Conservation (phyloP, 768 basidiomycete species). For the Mycena kentingensis region DNA sequence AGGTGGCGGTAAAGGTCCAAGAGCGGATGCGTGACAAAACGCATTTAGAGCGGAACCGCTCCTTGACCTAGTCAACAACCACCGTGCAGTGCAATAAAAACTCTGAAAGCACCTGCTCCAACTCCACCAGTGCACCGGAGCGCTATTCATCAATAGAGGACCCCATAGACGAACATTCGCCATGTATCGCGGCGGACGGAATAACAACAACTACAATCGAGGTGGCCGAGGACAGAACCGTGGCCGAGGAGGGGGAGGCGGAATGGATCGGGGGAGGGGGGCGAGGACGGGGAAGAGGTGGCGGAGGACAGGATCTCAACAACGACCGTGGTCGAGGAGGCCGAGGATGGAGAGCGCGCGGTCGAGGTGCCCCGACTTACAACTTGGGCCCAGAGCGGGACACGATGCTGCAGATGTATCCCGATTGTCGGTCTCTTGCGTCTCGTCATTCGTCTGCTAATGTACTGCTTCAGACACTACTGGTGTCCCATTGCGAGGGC, state of each 20-base stretch:
- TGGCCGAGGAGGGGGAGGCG: slow-evolving; percentile 19
- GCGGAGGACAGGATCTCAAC: too few species aligned
- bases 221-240: slow-evolving; percentile 19
- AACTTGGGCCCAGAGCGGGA: slow-evolving; percentile 24
- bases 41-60: too few species aligned
- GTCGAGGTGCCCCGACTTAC: slow-evolving; percentile 25
- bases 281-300: too few species aligned
- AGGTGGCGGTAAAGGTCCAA: neutral
- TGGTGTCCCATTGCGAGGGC: slow-evolving; percentile 16
- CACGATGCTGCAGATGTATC: slow-evolving; percentile 18
- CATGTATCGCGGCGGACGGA: slow-evolving; percentile 18
- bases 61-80: too few species aligned
- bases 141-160: too few species aligned
- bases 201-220: slow-evolving; percentile 2
- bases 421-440: slow-evolving; percentile 29
- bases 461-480: slow-evolving; percentile 12
- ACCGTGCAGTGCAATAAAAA: too few species aligned
- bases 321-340: slow-evolving; percentile 31
- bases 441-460: slow-evolving; percentile 2
- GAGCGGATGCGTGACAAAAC: too few species aligned
- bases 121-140: too few species aligned
- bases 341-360: slow-evolving; percentile 29
- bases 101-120: too few species aligned
- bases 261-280: slow-evolving; percentile 17
- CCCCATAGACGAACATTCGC: too few species aligned